These are phyloP conservation scores for Cyberlindnera mississippiensis DNA, from an alignment of 805 yeast genomes.

Conservation along the genomic window DNA sequence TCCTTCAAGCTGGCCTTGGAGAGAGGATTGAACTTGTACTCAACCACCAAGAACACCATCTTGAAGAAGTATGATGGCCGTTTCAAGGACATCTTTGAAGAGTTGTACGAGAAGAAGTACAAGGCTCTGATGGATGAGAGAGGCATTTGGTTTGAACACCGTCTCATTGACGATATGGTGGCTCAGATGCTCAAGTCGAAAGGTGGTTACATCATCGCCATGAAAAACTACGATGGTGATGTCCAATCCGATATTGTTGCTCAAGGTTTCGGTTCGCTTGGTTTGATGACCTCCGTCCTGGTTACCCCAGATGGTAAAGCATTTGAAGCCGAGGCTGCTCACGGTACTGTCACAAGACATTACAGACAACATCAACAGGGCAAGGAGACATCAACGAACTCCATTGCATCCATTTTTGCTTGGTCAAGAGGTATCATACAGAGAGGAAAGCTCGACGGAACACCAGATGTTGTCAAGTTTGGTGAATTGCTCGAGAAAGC, in stretches of 20 bases:
- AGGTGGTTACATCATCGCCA: constrained; percentile 93
- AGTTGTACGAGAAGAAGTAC: constrained; percentile 66
- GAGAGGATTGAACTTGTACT: constrained; percentile 73
- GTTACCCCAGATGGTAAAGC: constrained; percentile 96
- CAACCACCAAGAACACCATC: constrained; percentile 93
- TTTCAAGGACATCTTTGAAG: constrained; percentile 91
- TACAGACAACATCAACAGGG: constrained; percentile 95
- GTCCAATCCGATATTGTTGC: constrained; percentile 96
- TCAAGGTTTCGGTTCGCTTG: constrained; percentile 96
- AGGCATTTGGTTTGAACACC: constrained; percentile 96
- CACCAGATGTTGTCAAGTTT: constrained; percentile 80
- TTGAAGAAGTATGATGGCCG: constrained; percentile 92
- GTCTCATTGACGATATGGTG: constrained; percentile 97
- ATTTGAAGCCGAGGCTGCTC: constrained; percentile 97
- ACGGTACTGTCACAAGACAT: constrained; percentile 97
- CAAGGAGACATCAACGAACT: constrained; percentile 94
- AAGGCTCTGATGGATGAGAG: constrained; percentile 63
- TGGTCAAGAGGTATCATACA: constrained; percentile 94
- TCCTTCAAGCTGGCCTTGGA: constrained; percentile 85
- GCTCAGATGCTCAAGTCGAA: constrained; percentile 96
- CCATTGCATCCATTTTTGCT: constrained; percentile 95
- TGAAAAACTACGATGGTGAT: constrained; percentile 98
- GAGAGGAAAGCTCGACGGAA: constrained; percentile 84
- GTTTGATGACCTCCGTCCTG: constrained; percentile 95
- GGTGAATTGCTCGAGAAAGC: constrained; percentile 79